These are phyloP conservation scores for Ophiocordyceps camponoti-floridani DNA, from an alignment of 2,329 filamentous ascomycete species.

Conservation along the genomic window DNA sequence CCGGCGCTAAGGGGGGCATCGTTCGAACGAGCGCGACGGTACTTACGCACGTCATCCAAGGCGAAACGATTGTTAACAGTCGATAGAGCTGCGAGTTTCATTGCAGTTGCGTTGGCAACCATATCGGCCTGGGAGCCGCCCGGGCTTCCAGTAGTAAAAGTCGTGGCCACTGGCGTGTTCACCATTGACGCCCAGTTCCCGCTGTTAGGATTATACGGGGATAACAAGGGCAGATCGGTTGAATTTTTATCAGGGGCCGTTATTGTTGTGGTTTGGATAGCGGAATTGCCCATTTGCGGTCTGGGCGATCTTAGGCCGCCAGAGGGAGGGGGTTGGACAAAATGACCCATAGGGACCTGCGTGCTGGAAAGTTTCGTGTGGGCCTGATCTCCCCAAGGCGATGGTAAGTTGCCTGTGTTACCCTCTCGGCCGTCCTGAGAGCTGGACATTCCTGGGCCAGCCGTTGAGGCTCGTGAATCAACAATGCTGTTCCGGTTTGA, in stretches of 20 bases:
- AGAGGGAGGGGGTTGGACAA: slow-evolving; percentile 63
- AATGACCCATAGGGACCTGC: slow-evolving; percentile 83
- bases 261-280: slow-evolving; percentile 71
- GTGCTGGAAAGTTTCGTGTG: slow-evolving; percentile 60
- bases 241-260: slow-evolving; percentile 47
- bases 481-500: slow-evolving; percentile 87
- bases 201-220: slow-evolving; percentile 62
- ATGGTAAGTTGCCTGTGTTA: slow-evolving; percentile 22
- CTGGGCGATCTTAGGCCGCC: slow-evolving; percentile 64
- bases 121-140: slow-evolving; percentile 71
- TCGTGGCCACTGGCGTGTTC: slow-evolving; percentile 88
- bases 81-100: slow-evolving; percentile 93
- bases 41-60: slow-evolving; percentile 91
- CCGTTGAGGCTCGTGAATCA: slow-evolving; percentile 58
- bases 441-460: slow-evolving; percentile 56
- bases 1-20: slow-evolving; percentile 49
- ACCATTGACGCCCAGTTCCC: slow-evolving; percentile 98
- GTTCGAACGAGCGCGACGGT: slow-evolving; percentile 76
- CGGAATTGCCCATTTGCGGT: slow-evolving; percentile 46
- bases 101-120: slow-evolving; percentile 95
- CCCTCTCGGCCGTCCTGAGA: slow-evolving; percentile 18
- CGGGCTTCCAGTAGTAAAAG: slow-evolving; percentile 44
- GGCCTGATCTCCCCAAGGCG: slow-evolving; percentile 54
- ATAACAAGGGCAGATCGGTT: slow-evolving; percentile 66
- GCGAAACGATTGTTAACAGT: slow-evolving; percentile 98